Evolutionary conservation across 2,329 filamentous ascomycete genomes (phyloP).

Genomic region (Coniochaeta sp.): DNA sequence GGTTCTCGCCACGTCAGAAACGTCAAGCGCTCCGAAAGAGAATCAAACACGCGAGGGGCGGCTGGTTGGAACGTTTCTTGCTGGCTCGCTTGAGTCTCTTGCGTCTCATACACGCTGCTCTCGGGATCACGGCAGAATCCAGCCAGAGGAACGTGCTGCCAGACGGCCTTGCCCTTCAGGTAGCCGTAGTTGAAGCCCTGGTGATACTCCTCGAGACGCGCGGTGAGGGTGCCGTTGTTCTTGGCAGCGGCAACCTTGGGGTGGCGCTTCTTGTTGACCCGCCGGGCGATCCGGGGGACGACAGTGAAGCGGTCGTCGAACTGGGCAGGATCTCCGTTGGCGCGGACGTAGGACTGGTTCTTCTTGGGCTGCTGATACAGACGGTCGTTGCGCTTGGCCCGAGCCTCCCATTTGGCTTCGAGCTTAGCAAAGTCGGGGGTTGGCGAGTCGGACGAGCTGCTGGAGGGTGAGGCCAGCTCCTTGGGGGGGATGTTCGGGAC

Average conservation of each 20-base stretch:
- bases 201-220: neutral
- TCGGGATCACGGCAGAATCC: neutral
- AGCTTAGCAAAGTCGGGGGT: neutral
- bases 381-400: neutral
- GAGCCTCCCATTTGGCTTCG: neutral
- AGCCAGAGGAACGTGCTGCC: constrained; percentile 1
- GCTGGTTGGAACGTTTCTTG: too few species aligned
- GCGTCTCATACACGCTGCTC: too few species aligned
- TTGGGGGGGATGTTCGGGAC: neutral
- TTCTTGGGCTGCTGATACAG: neutral
- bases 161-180: neutral
- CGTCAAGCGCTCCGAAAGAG: too few species aligned
- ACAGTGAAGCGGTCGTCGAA: constrained; percentile 1
- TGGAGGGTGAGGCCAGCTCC: neutral
- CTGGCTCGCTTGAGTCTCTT: neutral
- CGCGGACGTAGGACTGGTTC: constrained; percentile 4
- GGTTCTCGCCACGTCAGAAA: too few species aligned
- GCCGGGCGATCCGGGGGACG: neutral
- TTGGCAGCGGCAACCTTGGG: constrained; percentile 3
- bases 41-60: too few species aligned
- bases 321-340: neutral
- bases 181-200: neutral
- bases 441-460: neutral
- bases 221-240: neutral
- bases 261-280: neutral